Evolutionary conservation across 345 rosid genomes (phyloP), one percentile per base, ranked within the genome.

Genomic region (Moringa oleifera): DNA sequence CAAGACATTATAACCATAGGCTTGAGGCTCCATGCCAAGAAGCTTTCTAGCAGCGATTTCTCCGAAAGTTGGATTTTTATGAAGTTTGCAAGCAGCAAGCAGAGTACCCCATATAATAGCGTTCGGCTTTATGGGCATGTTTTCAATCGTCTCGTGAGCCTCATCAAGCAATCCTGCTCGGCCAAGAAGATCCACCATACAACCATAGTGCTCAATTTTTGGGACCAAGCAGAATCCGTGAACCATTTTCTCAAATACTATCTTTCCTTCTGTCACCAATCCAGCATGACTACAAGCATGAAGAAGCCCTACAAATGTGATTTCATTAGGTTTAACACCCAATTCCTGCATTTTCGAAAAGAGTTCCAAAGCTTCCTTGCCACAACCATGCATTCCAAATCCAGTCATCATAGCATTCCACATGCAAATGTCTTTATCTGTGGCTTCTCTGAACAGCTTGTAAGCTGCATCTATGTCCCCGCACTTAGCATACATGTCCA

Each of bases 151-250:
- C 67, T 72, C 70, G 13, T 56, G 57, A 36, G 86, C 83, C 63
- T 79, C 83, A 3, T 81, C 78, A 2, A 84, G 75, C 63, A 47
- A 56, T 55, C 86, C 80, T 19, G 86, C 81, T 69, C 81, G 76
- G 33, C 86, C 83, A 53, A 79, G 79, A 62, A 84, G 78, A 71
- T 79, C 86, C 20, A 81, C 85, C 81, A 81, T 71, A 57, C 89
- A 84, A 0, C 89, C 83, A 33, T 79, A 79, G 64, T 84, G 89
- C 68, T 84, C 81, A 36, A 81, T 61, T 58, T 73, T 75, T 24
- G 86, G 89, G 24, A 58, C 68, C 57, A 77, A 59, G 50, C 41
- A 68, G 55, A 45, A 62, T 22, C 33, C 55, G 21, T 53, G 25
- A 21, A 69, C 61, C 89, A 84, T 75, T 56, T 66, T 71, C 23